Percentiles rank a stretch among this genome's conserved stretches.
phyloP scores from a whole-genome alignment of 2,329 filamentous ascomycete species.

The Aureobasidium sp. region DNA sequence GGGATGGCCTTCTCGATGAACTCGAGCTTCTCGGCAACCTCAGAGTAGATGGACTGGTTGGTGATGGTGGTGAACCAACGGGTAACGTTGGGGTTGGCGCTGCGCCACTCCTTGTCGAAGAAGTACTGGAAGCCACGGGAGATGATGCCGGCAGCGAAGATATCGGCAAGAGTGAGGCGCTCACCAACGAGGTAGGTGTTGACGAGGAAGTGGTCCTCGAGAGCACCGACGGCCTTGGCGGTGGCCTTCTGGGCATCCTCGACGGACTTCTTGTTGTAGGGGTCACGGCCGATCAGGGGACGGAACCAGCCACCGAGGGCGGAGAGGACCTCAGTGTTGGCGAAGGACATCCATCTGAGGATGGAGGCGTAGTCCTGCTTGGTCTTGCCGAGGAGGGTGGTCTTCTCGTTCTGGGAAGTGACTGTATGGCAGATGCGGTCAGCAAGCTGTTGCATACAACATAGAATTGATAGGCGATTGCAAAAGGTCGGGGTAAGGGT shows the following conservation, averaged over 20 bases:
- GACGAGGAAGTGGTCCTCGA: conserved; percentile 89
- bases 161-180: conserved; percentile 95
- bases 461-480: conserved; percentile 21
- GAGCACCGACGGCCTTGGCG: conserved; percentile 72
- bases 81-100: conserved; percentile 83
- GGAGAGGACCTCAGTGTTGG: conserved; percentile 87
- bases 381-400: conserved; percentile 98
- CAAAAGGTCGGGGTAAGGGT: background rate
- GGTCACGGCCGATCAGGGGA: conserved; percentile 81
- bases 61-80: conserved; percentile 97
- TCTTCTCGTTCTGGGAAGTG: conserved; percentile 94
- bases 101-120: conserved; percentile 92
- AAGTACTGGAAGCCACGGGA: conserved; percentile 93
- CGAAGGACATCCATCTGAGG: conserved; percentile 97
- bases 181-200: conserved; percentile 99
- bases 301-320: conserved; percentile 83
- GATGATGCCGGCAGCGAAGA: conserved; percentile 84
- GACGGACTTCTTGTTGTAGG: conserved; percentile 99
- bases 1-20: conserved; percentile 86
- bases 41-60: conserved; percentile 93
- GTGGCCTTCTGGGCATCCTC: conserved; percentile 80
- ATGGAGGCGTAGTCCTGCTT: conserved; percentile 99
- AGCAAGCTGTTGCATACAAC: background rate
- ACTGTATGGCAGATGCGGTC: conserved; percentile 61
- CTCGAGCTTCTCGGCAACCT: conserved; percentile 77